Conservation (phyloP, 2,329 filamentous ascomycete species). For the Epichloe festucae region DNA sequence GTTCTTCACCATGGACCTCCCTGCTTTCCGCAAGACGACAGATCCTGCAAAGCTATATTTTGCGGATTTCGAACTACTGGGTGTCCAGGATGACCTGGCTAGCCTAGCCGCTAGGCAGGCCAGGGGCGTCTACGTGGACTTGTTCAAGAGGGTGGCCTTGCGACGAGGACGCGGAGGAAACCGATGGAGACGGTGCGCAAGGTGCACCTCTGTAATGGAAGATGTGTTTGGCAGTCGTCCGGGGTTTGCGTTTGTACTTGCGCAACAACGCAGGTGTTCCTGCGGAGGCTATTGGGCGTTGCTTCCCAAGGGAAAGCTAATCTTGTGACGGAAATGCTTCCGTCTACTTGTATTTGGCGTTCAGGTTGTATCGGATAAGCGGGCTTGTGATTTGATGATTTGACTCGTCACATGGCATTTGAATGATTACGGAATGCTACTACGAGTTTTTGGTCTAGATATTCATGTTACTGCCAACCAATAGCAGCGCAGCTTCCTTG, state of each 20-base stretch:
- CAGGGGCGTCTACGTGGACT: slow-evolving; percentile 32
- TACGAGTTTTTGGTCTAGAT: no score
- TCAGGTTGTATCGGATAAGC: neutral
- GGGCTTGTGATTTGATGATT: neutral
- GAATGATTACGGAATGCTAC: no score
- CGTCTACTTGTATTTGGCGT: neutral
- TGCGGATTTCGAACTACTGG: slow-evolving; percentile 56
- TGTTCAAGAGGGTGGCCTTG: slow-evolving; percentile 48
- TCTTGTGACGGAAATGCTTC: slow-evolving; percentile 6
- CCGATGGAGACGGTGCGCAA: slow-evolving; percentile 30
- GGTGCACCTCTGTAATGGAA: slow-evolving; percentile 55
- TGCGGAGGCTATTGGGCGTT: slow-evolving; percentile 42
- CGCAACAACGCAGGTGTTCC: slow-evolving; percentile 40
- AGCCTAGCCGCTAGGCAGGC: slow-evolving; percentile 28
- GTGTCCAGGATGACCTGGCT: slow-evolving; percentile 44
- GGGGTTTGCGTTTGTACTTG: slow-evolving; percentile 39
- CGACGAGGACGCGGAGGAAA: slow-evolving; percentile 11
- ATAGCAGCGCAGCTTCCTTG: no score
- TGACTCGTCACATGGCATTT: no score
- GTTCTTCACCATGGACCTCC: slow-evolving; percentile 47
- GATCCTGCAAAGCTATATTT: slow-evolving; percentile 61
- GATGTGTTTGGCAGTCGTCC: slow-evolving; percentile 36
- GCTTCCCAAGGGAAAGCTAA: slow-evolving; percentile 20
- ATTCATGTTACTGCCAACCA: no score
- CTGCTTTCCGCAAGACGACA: slow-evolving; percentile 42